Evolutionary conservation across 1,139 yeast genomes (phyloP).

Genomic region (Pichia sp.): DNA sequence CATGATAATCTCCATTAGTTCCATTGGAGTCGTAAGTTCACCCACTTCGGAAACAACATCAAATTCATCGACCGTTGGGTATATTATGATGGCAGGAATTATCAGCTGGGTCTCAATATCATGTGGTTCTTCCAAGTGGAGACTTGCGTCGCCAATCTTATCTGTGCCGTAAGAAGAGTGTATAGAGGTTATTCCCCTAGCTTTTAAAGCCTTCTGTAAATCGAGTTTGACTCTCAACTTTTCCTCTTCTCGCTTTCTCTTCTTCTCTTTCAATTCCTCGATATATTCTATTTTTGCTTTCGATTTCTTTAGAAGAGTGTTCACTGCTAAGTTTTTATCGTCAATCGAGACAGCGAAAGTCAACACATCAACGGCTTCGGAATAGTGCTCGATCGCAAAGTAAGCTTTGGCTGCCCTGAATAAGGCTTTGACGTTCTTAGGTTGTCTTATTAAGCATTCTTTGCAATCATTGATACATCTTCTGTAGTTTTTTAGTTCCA

Average conservation of each 20-base stretch:
- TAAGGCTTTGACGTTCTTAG: conserved; percentile 74
- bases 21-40: conserved; percentile 62
- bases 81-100: conserved; percentile 75
- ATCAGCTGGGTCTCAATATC: conserved; percentile 78
- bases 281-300: conserved; percentile 35
- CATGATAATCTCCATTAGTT: conserved; percentile 52
- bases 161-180: conserved; percentile 51
- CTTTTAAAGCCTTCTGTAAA: conserved; percentile 49
- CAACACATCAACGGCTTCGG: conserved; percentile 68
- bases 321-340: conserved; percentile 51
- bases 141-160: conserved; percentile 43
- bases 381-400: conserved; percentile 57
- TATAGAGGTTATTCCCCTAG: conserved; percentile 51
- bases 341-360: conserved; percentile 64
- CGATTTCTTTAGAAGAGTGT: conserved; percentile 40
- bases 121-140: conserved; percentile 60
- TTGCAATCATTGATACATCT: conserved; percentile 84
- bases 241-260: conserved; percentile 27
- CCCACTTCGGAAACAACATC: conserved; percentile 75
- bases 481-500: conserved; percentile 80
- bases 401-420: conserved; percentile 84
- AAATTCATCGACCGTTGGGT: conserved; percentile 82
- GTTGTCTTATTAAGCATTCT: conserved; percentile 61
- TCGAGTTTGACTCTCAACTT: conserved; percentile 37
- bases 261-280: conserved; percentile 27